Evolutionary conservation across 2,329 filamentous ascomycete genomes (phyloP).

Genomic region (Curvularia sp.): DNA sequence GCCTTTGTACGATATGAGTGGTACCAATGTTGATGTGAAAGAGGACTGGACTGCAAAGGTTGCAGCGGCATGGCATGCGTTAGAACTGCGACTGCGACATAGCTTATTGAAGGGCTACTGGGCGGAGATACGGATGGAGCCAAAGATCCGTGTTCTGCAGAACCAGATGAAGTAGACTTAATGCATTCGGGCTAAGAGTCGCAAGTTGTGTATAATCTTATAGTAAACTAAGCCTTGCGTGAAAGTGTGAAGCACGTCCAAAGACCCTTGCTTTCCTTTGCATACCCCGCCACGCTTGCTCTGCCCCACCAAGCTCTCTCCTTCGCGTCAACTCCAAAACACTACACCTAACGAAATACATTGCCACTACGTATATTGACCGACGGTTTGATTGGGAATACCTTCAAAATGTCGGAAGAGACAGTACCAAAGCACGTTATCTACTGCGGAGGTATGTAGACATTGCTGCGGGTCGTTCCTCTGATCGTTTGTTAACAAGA

Average conservation of each 20-base stretch:
- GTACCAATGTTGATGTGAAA: constrained; percentile 23
- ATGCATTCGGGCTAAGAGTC: no score
- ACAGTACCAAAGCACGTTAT: constrained; percentile 60
- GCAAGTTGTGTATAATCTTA: not conserved
- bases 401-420: constrained; percentile 46
- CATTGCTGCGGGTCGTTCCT: not conserved
- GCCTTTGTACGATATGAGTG: constrained; percentile 17
- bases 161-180: constrained; percentile 33
- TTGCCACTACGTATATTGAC: not conserved
- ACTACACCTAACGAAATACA: constrained; percentile 10
- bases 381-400: not conserved
- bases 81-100: constrained; percentile 44
- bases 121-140: constrained; percentile 62
- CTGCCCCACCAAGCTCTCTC: constrained; percentile 23
- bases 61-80: not conserved
- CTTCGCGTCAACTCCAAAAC: constrained; percentile 21
- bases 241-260: constrained; percentile 7
- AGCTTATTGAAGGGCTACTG: constrained; percentile 60
- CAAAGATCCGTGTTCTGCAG: constrained; percentile 61
- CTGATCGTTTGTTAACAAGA: constrained; percentile 28
- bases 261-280: constrained; percentile 13
- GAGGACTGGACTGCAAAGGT: constrained; percentile 20
- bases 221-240: not conserved
- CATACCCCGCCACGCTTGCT: constrained; percentile 23
- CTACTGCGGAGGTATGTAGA: constrained; percentile 67